Conservation (phyloP, 73 alveolate genomes). For the Blepharisma stoltei region DNA sequence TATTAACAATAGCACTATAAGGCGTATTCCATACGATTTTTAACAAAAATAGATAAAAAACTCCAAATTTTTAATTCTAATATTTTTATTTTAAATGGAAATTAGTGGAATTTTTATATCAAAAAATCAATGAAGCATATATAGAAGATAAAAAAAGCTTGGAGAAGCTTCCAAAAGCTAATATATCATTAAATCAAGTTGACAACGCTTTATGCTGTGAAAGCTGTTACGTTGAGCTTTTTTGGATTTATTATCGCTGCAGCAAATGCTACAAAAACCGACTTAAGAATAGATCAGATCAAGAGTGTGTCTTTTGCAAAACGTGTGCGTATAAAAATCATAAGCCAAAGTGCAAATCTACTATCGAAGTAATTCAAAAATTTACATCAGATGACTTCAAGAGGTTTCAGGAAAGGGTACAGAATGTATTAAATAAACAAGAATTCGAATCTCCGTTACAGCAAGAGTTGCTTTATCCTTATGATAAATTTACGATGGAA, state of each 20-base stretch:
- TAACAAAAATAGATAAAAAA: too few species aligned
- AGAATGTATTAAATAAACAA: neutral
- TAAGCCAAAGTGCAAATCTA: neutral
- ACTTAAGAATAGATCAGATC: neutral
- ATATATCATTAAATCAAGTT: neutral
- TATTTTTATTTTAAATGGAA: too few species aligned
- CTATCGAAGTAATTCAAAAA: neutral
- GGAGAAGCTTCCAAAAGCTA: neutral
- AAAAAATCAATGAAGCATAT: neutral
- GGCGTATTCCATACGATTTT: too few species aligned
- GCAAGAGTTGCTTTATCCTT: constrained; percentile 4
- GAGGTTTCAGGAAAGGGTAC: neutral
- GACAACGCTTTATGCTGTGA: neutral
- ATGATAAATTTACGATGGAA: neutral
- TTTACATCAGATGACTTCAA: neutral
- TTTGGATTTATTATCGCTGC: neutral
- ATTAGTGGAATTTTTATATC: neutral
- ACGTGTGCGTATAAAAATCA: neutral
- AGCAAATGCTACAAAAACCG: neutral
- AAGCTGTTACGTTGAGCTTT: neutral
- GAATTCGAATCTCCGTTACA: neutral
- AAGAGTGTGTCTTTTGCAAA: neutral
- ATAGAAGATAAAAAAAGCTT: neutral
- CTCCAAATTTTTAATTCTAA: too few species aligned
- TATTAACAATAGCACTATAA: too few species aligned